Evolutionary conservation across 768 basidiomycete species (phyloP), one percentile per base, ranked within the genome.

Genomic region (Russula foetens): DNA sequence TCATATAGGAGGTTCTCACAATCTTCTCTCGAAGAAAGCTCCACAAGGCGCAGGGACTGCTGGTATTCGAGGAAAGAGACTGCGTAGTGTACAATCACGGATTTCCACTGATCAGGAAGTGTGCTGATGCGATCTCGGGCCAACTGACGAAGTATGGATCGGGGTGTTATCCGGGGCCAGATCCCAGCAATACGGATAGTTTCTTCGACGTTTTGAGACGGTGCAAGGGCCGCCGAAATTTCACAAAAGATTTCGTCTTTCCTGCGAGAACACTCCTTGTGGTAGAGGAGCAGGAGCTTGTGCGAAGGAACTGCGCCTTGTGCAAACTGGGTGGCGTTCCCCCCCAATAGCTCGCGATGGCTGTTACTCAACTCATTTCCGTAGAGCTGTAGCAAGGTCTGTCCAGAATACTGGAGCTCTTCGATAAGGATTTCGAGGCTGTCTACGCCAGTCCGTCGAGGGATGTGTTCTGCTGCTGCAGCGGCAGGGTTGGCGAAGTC

Each of bases 301-400:
- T 19, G 39, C 5, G 39, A 19, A 17, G 39, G 39, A 19, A 41
- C 7, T 14, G 39, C 15, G 1, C 39, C 7, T 41, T 7, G 15
- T 19, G 17, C 15, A 41, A 41, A 17, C 17, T 41, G 15, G 39
- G 17, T 3, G 3, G 2, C 17, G 7, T 41, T 19, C 17, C 19
- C 5, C 1, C 12, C 17, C 39, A 41, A 41, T 3, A 48, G 26
- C 8, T 46, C 41, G 1, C 5, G n/a, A 19, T 45, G 19, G 24
- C 60, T 61, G 19, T 17, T 56, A 19, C 44, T 3, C 41, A 60
- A 38, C 2, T 56, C 59, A 28, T 44, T 38, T 50, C 60, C 60
- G n/a, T 61, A 61, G 2, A 50, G 48, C 12, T 12, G 47, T 17
- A 51, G 31, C 49, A 51, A 39, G 11, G 43, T 9, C 44, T 35